Base-by-base conservation (phyloP, 208 protist genomes). In the Leishmania major region DNA sequence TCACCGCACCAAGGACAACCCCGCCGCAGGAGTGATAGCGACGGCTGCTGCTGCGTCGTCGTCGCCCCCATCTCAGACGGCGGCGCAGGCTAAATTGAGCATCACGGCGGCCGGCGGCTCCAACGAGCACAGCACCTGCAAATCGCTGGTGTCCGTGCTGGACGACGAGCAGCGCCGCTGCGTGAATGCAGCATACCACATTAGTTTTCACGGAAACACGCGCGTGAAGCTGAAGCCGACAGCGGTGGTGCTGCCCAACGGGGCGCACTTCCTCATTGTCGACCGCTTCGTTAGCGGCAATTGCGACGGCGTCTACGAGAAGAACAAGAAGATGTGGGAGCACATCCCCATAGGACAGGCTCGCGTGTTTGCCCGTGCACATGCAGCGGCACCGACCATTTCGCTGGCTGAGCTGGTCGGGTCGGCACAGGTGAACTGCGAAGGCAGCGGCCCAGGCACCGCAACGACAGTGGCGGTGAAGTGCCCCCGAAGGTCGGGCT, bases 291-390 rank as follows among this genome's bases (percentile, higher is more conserved):
- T 94, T 28, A 70, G 81, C 53, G 94, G 91, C 49, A 81, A 87
- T 75, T 87, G 87, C 66, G 87, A 94, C 69, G 87, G 78, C n/a
- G 87, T 96, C n/a, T 97, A 97, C 79, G 78, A 78, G 7, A 89
- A 86, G 59, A 95, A 88, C 75, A 87, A 82, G 17, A 93, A 94
- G 62, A 79, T 95, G n/a, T 97, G 94, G 93, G 92, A 97, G 83
- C 81, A 92, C 43, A 85, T 97, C 10, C 94, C 94, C 10, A 72
- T 90, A 1, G 94, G 94, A 1, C 89, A 96, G 79, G 88, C 89
- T 0, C 77, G 87, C 22, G 93, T 97, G 45, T 96, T 96, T 76
- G 85, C 78, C 35, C 81, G 70, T 15, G 28, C 67, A 4, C 76
- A 76, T 10, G 47, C 64, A n/a, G 77, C 57, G 7, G 40, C 28